Conservation (phyloP, 257 asterid species). For the Mitragyna speciosa region DNA sequence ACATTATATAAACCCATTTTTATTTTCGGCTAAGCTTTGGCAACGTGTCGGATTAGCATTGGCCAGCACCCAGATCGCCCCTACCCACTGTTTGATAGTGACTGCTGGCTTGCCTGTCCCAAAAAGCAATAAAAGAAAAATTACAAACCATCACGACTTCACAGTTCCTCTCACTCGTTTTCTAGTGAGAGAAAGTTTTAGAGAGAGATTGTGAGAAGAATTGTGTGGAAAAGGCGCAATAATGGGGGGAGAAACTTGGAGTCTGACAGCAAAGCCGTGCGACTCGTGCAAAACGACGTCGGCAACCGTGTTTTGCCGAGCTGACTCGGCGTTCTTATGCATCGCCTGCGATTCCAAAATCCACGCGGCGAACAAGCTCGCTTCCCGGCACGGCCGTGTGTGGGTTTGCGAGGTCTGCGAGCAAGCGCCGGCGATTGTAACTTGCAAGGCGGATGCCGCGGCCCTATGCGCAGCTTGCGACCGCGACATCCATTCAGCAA, state of each 20-base stretch:
- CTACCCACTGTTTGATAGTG: constrained; percentile 24
- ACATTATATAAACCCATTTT: not conserved
- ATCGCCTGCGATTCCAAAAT: constrained; percentile 57
- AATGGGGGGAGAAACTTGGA: constrained; percentile 67
- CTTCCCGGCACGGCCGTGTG: constrained; percentile 77
- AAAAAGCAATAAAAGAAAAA: constrained; percentile 9
- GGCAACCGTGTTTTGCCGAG: constrained; percentile 65
- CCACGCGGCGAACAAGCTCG: constrained; percentile 80
- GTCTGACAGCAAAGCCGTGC: constrained; percentile 59
- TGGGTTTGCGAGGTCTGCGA: constrained; percentile 88
- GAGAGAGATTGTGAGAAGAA: too few species aligned
- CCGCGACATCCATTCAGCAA: constrained; percentile 88
- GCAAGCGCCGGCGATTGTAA: constrained; percentile 76
- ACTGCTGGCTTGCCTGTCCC: not conserved
- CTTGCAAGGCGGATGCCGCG: constrained; percentile 91
- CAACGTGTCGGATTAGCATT: constrained; percentile 37
- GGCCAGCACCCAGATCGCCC: constrained; percentile 33
- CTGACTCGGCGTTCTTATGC: constrained; percentile 82
- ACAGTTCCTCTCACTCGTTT: constrained; percentile 18
- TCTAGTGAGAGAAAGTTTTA: not conserved
- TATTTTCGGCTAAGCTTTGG: constrained; percentile 44
- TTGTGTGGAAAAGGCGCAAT: not conserved
- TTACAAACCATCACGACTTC: constrained; percentile 2
- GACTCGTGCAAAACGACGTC: constrained; percentile 66
- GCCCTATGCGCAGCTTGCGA: constrained; percentile 76